Conservation (phyloP, 768 basidiomycete species). For the Suillus paluster region DNA sequence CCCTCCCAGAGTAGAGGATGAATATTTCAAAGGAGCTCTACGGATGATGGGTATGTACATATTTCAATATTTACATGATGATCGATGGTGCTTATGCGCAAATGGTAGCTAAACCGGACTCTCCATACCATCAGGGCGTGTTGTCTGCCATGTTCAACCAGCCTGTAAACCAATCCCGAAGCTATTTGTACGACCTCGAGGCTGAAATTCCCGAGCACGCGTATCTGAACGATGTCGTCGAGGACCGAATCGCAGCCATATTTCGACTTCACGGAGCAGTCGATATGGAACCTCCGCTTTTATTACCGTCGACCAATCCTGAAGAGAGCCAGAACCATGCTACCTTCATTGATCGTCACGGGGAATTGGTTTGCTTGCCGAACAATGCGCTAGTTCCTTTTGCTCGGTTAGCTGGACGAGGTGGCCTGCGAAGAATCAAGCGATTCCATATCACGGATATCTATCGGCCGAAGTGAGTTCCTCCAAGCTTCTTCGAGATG, state of each 20-base stretch:
- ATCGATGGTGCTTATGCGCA: background rate
- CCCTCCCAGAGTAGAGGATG: constrained; percentile 79
- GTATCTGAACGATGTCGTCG: constrained; percentile 72
- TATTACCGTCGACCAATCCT: constrained; percentile 70
- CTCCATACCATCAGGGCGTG: constrained; percentile 79
- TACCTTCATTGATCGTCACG: constrained; percentile 78
- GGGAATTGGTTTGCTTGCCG: constrained; percentile 75
- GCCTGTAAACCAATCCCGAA: constrained; percentile 63
- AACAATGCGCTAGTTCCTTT: constrained; percentile 76
- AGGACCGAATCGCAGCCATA: constrained; percentile 74
- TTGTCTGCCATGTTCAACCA: constrained; percentile 80
- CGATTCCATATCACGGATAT: constrained; percentile 80
- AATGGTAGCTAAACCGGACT: constrained; percentile 67
- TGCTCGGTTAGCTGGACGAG: constrained; percentile 80
- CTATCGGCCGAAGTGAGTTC: constrained; percentile 64
- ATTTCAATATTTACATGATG: constrained; percentile 55
- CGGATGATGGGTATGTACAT: constrained; percentile 53
- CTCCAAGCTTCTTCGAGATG: constrained; percentile 10
- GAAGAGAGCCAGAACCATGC: constrained; percentile 71
- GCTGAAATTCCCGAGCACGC: constrained; percentile 71
- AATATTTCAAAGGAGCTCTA: constrained; percentile 82
- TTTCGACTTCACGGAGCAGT: constrained; percentile 92
- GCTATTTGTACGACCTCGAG: constrained; percentile 76
- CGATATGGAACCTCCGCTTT: constrained; percentile 82
- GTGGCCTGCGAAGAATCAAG: constrained; percentile 72